These are phyloP conservation scores for Sordariomycetes sp. DNA, from an alignment of 2,329 filamentous ascomycete genomes.

Conservation along the genomic window DNA sequence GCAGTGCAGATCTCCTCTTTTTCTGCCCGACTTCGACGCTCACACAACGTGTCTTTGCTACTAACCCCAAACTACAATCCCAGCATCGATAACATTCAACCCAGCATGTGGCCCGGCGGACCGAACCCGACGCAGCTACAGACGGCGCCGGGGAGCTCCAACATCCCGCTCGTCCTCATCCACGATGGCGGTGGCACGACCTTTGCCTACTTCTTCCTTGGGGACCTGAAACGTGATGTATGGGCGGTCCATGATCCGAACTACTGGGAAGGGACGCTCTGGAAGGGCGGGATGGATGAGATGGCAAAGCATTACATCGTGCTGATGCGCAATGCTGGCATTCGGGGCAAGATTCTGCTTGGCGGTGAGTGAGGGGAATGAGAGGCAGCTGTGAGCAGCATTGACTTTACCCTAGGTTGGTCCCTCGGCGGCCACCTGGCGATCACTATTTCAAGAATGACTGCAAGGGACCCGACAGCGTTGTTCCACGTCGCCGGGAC, in stretches of 20 bases:
- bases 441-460: slow-evolving; percentile 13
- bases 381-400: not conserved
- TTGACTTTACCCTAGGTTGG: slow-evolving; percentile 15
- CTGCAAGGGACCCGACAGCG: slow-evolving; percentile 12
- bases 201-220: slow-evolving; percentile 18
- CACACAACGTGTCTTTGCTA: too few relatives aligned
- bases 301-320: slow-evolving; percentile 17
- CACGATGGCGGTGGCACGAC: slow-evolving; percentile 21
- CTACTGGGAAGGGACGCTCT: slow-evolving; percentile 13
- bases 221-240: slow-evolving; percentile 15
- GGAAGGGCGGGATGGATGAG: slow-evolving; percentile 17
- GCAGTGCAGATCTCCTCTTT: too few relatives aligned
- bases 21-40: too few relatives aligned
- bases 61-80: too few relatives aligned
- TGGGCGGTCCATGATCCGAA: slow-evolving; percentile 20
- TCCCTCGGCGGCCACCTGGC: slow-evolving; percentile 18
- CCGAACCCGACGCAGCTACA: slow-evolving; percentile 15
- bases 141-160: slow-evolving; percentile 8
- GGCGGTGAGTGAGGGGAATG: slow-evolving; percentile 10
- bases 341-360: slow-evolving; percentile 15
- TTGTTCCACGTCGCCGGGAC: slow-evolving; percentile 14
- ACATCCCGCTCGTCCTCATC: slow-evolving; percentile 16
- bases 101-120: slow-evolving; percentile 11
- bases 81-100: too few relatives aligned
- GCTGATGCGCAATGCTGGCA: slow-evolving; percentile 11